Evolutionary conservation across 2,329 filamentous ascomycete genomes (phyloP), one percentile per base, ranked within the genome.

Genomic region (Fusarium nygamai): DNA sequence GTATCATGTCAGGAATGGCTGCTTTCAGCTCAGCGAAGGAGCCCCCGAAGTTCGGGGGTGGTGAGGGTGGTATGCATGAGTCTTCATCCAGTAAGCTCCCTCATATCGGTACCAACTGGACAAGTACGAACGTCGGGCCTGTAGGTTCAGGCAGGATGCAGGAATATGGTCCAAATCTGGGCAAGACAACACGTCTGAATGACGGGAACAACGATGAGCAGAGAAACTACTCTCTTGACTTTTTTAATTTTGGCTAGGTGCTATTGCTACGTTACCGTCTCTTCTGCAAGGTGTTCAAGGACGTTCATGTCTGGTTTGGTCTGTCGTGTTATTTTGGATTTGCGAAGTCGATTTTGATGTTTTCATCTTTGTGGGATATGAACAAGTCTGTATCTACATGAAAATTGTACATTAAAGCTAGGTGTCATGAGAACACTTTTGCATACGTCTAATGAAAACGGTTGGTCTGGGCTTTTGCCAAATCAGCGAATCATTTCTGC

Each of bases 211-310:
- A 64, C 17, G 67, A 72, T 5, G 71, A 61, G 27, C 72, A 64
- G 22, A 80, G 81, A 68, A 83, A 83, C 57, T 80, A 82, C 51
- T 80, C 84, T 60, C 73, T 85, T 70, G 83, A 85, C 67, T 85
- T 84, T 72, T 82, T 85, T 54, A 82, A 79, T 62, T 81, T 85
- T 54, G 68, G 66, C 33, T 76, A 70, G 41, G 27, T 29, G 48
- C 20, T 19, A 46, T 33, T 31, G 29, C 31, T 31, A 29, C 29
- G n/a, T 53, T 39, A 29, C 20, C 36, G 38, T 60, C n/a, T 39
- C 24, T 66, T 48, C 36, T 39, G 58, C 54, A 69, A 69, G 62
- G 70, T 67, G 66, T 73, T 67, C 19, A 50, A 47, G 59, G 58
- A 33, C 17, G 54, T 22, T 57, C 39, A 43, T 48, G 60, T 24